A percentile compares a stretch with the other conserved stretches of the same genome.
phyloP scores from a whole-genome alignment of 805 yeast genomes.

The Candida ficus region DNA sequence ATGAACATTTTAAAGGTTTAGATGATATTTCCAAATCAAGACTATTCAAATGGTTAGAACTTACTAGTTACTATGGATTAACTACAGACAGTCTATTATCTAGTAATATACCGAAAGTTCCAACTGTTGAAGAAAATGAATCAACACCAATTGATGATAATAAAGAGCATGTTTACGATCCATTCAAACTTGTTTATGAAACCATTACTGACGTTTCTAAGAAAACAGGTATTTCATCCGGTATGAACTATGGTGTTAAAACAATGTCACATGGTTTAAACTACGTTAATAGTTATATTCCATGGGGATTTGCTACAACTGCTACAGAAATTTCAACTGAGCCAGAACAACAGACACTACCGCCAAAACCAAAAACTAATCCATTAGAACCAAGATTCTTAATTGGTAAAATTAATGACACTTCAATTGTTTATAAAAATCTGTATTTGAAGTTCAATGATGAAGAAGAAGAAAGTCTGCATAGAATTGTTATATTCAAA shows the following conservation, averaged over 20 bases:
- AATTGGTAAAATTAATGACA: constrained; percentile 15
- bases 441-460: constrained; percentile 15
- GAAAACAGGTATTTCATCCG: constrained; percentile 16
- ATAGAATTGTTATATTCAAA: constrained; percentile 17
- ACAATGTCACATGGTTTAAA: constrained; percentile 9
- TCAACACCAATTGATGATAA: constrained; percentile 10
- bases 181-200: constrained; percentile 21
- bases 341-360: not conserved
- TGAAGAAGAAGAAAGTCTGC: constrained; percentile 11
- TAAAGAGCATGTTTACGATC: constrained; percentile 23
- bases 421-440: constrained; percentile 16
- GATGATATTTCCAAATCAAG: constrained; percentile 7
- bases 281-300: constrained; percentile 11
- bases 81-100: constrained; percentile 11
- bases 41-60: constrained; percentile 20
- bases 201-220: constrained; percentile 22
- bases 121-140: constrained; percentile 21
- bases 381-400: constrained; percentile 7
- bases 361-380: not conserved
- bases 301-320: constrained; percentile 4
- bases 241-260: constrained; percentile 20
- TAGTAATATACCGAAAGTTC: constrained; percentile 20
- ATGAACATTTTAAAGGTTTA: constrained; percentile 13
- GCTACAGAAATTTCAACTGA: not conserved
- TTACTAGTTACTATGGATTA: constrained; percentile 12